Evolutionary conservation across 2,329 filamentous ascomycete genomes (phyloP), one percentile per base, ranked within the genome.

Genomic region (Elsinoe fawcettii): DNA sequence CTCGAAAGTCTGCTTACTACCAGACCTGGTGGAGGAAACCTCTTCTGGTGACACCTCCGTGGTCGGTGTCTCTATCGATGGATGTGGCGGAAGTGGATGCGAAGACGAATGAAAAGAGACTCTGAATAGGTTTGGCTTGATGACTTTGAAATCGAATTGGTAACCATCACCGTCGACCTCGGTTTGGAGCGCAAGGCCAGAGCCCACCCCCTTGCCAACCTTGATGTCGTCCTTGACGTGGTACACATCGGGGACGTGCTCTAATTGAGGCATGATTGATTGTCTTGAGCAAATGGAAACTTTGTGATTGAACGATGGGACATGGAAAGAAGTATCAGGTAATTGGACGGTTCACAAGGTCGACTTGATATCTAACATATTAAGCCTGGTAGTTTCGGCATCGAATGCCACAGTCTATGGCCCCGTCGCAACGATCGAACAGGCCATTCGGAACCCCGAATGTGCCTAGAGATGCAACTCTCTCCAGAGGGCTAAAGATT

Each of bases 81-180:
- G 85, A 63, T 82, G 81, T 1, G 85, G 85, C 25, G 86, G 83
- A 1, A 86, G 66, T 5, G 81, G 81, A 64, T 88, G 84, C 2
- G 76, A 74, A 12, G 74, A 65, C 0, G 85, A 84, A 1, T 79
- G 77, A 65, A 88, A 88, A 0, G 82, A 84, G 1, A 85, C 86
- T 41, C 85, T 75, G 70, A 88, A 89, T 14, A 88, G 71, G 53
- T 84, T 84, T 18, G 77, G 73, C 14, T 79, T 76, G 27, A 88
- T 63, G 0, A 80, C 75, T 65, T 87, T 81, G 60, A 88, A 86
- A 0, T 75, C 75, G 66, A 88, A 88, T 14, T 76, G 69, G 59
- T 82, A 80, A 14, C n/a, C 43, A 23, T 46, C 23, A 4, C n/a
- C 18, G 9, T 46, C 43, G 22, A 47, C 25, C n/a, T 22, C 9